Conservation (phyloP, 345 rosid species). For the Eucalyptus marginata region DNA sequence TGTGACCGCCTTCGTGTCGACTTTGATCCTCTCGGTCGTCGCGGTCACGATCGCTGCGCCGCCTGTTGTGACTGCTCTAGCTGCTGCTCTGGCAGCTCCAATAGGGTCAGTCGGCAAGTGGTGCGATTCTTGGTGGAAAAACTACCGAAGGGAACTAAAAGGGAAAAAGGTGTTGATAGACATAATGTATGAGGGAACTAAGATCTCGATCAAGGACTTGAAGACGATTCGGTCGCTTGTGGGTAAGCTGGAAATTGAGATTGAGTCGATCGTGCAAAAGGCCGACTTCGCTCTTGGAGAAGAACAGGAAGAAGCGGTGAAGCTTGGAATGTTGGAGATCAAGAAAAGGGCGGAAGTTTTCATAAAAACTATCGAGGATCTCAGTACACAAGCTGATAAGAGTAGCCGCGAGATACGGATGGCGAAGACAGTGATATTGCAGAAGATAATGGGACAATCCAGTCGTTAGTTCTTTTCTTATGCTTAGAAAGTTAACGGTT, state of each 20-base stretch:
- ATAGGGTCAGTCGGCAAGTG: conserved; percentile 68
- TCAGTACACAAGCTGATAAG: conserved; percentile 39
- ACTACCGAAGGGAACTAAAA: conserved; percentile 37
- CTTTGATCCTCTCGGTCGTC: conserved; percentile 65
- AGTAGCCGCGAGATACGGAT: conserved; percentile 44
- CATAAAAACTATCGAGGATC: conserved; percentile 38
- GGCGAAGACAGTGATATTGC: conserved; percentile 59
- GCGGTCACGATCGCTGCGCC: conserved; percentile 83
- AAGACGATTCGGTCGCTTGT: conserved; percentile 40
- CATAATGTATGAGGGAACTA: conserved; percentile 22
- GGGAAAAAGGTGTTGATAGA: conserved; percentile 30
- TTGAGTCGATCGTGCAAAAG: conserved; percentile 36
- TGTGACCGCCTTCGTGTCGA: conserved; percentile 56
- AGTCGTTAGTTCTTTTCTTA: background rate
- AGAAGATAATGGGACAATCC: conserved; percentile 34
- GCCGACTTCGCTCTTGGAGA: conserved; percentile 42
- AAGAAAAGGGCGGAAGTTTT: conserved; percentile 52
- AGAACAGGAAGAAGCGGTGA: conserved; percentile 33
- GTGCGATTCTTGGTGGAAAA: conserved; percentile 53
- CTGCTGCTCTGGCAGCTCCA: conserved; percentile 56
- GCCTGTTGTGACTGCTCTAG: conserved; percentile 53
- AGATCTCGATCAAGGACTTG: conserved; percentile 44
- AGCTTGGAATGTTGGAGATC: conserved; percentile 68
- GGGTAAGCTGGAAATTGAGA: conserved; percentile 25
- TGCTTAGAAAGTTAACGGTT: background rate